Base-by-base conservation (phyloP, 1,284 basidiomycete genomes). In the Irpex lacteus region DNA sequence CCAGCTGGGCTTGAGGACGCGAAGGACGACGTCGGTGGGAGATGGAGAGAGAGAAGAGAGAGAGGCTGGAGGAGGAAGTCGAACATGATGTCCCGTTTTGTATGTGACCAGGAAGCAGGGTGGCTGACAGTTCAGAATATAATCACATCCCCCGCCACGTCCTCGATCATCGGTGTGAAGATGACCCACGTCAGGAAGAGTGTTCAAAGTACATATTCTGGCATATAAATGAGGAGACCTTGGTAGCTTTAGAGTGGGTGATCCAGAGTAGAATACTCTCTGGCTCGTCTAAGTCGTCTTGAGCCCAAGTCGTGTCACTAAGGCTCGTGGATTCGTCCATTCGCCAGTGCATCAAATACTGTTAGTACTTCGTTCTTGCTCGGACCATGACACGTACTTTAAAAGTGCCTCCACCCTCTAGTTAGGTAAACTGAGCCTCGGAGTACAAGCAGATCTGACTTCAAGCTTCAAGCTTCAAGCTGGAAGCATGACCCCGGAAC, bases 11-110 rank as follows among this genome's bases (percentile, higher is more conserved):
- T 53, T 60, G 67, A 34, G 19, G 68, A 37, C 56, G 56, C 36
- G 21, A 40, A 54, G 37, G 60, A 44, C 40, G 61, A 58, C 34
- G 55, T 44, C 15, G 60, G 56, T 40, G 36, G 55, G 59, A 65
- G 50, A 62, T 52, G 57, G 60, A 63, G n/a, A 61, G 62, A 63
- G 65, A 60, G 57, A 57, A 32, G 21, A 37, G 34, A 60, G 36
- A 36, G 19, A 15, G 56, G 63, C 40, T 9, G 5, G 9, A 18
- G 6, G 19, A 34, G 54, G 9, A 52, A 54, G 57, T 53, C 47
- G 49, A 59, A 61, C 52, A 4, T 52, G 50, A 3, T 56, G 58
- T 18, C 61, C 61, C 54, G 54, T 55, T 65, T 61, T 64, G 63
- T 58, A 64, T 40, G 26, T 34, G 54, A 15, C 26, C 2, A 2